These are phyloP conservation scores for Fusarium brevicatenulatum DNA, from an alignment of 2,329 filamentous ascomycete genomes.

Conservation along the genomic window DNA sequence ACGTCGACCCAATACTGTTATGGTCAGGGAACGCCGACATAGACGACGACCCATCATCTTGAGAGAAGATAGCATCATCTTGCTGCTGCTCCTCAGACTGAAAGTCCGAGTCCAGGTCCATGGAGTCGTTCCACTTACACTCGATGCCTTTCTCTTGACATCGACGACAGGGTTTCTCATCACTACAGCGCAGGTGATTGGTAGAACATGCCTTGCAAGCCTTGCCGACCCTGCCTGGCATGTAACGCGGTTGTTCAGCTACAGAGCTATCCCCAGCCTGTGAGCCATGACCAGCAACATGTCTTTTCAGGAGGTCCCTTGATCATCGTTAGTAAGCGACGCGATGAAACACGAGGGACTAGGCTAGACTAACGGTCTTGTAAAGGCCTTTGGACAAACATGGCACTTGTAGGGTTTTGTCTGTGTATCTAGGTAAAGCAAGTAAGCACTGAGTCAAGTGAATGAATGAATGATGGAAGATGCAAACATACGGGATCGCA, in stretches of 20 bases:
- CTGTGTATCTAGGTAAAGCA: slow-evolving; percentile 43
- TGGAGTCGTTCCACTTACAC: slow-evolving; percentile 40
- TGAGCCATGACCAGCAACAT: slow-evolving; percentile 37
- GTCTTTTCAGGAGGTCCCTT: slow-evolving; percentile 44
- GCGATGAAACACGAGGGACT: no score
- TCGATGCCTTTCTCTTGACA: slow-evolving; percentile 43
- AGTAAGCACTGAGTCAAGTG: background rate
- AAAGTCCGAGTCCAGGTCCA: slow-evolving; percentile 15
- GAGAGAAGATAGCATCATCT: slow-evolving; percentile 3
- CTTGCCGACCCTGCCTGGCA: slow-evolving; percentile 40
- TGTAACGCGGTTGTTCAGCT: slow-evolving; percentile 13
- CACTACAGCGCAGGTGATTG: slow-evolving; percentile 46
- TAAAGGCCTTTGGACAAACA: slow-evolving; percentile 46
- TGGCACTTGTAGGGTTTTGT: slow-evolving; percentile 46
- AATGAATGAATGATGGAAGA: background rate
- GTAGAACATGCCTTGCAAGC: slow-evolving; percentile 46
- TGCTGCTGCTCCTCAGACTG: slow-evolving; percentile 18
- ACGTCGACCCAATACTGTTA: background rate
- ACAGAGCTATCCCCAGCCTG: slow-evolving; percentile 10
- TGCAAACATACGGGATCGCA: slow-evolving; percentile 46
- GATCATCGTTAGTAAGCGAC: background rate
- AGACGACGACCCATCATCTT: background rate
- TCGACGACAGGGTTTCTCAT: slow-evolving; percentile 46
- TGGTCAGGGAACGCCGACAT: background rate
- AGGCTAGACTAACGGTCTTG: slow-evolving; percentile 40